phyloP scores from a whole-genome alignment of 805 yeast species.

The Lipomyces spencermartinsiae region DNA sequence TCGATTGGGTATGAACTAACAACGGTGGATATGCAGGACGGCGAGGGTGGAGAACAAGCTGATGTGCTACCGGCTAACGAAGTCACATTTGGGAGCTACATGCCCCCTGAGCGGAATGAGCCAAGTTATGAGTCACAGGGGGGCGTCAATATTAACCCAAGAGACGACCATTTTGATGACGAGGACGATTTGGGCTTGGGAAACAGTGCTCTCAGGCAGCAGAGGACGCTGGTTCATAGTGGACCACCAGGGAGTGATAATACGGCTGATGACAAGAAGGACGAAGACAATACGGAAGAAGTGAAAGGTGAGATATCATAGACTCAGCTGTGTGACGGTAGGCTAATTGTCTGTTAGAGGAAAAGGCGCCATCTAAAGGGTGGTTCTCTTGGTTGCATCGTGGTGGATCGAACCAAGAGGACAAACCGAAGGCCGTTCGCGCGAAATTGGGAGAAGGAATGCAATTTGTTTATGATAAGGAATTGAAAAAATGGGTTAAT shows the following conservation, averaged over 20 bases:
- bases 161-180: conserved; percentile 19
- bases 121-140: background rate
- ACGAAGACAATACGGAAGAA: conserved; percentile 42
- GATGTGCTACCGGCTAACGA: background rate
- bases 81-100: background rate
- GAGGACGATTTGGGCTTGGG: conserved; percentile 40
- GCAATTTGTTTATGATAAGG: conserved; percentile 79
- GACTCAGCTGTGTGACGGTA: conserved; percentile 46
- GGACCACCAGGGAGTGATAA: conserved; percentile 44
- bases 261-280: conserved; percentile 42
- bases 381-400: conserved; percentile 67
- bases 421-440: conserved; percentile 72
- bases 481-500: conserved; percentile 86
- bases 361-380: conserved; percentile 44
- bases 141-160: background rate
- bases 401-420: conserved; percentile 49
- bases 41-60: background rate
- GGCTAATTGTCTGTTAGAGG: conserved; percentile 22
- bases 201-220: conserved; percentile 26
- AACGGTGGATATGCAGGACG: background rate
- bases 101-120: background rate
- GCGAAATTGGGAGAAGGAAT: conserved; percentile 87
- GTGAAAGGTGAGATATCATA: conserved; percentile 40
- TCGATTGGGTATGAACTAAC: conserved; percentile 8
- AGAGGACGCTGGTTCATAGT: conserved; percentile 42